Base-by-base conservation (phyloP, 2,329 filamentous ascomycete species). In the Cercospora beticola region DNA sequence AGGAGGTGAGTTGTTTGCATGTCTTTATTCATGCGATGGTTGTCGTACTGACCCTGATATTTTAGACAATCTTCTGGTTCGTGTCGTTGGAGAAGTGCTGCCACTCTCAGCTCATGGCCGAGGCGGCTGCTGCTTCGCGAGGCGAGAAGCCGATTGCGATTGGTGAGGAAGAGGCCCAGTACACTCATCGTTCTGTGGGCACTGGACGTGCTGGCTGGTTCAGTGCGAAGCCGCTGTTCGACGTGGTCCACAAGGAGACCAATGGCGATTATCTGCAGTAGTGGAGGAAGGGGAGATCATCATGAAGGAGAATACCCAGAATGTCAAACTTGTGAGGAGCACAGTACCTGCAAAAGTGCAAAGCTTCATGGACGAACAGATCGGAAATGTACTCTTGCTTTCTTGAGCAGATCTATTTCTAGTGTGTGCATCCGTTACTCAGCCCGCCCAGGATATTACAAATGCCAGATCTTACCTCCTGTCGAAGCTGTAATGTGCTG, bases 181-280 rank as follows among this genome's bases (percentile, higher is more conserved):
- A 86, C 74, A 93, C 91, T 0, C 88, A 87, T 74, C 87, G 89
- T 79, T 84, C 86, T 0, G 82, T 92, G 3, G 91, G 91, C 0
- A 86, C 82, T 0, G 83, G 86, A 16, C 75, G 78, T 36, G 88
- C 87, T 0, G 90, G 90, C 0, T 92, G 86, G 83, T 93, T 93
- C 76, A 88, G 85, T 73, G 90, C 88, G 5, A 89, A 89, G 81
- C 90, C 90, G 16, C 73, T 89, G 71, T 93, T 93, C 80, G 90
- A 92, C 81, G 80, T 92, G 49, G 86, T 90, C 70, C 85, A 89
- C 74, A 85, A 85, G 76, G 87, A 90, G 80, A 86, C 84, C 2
- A 81, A 81, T 23, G 86, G 85, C 1, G 85, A 85, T 10, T 88
- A 88, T 76, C 74, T 88, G 71, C 74, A 78, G 73, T 79, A 72